A percentile compares a stretch with the other conserved stretches of the same genome.
phyloP scores from a whole-genome alignment of 1,284 basidiomycete genomes.

The Cutaneotrichosporon sp. region DNA sequence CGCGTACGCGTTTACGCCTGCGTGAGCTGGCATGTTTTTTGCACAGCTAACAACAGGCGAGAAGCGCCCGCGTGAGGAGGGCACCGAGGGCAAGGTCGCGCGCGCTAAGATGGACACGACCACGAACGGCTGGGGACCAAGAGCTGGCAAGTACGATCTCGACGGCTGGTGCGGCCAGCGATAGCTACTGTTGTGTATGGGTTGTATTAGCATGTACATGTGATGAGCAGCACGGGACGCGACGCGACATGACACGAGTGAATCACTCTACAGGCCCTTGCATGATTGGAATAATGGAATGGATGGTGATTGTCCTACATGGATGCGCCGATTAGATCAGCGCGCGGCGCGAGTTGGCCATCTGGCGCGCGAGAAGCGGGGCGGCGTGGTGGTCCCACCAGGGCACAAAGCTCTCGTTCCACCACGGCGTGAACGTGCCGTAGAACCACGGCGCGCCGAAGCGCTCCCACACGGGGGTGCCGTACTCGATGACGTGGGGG shows the following conservation, averaged over 20 bases:
- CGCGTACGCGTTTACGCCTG: not conserved
- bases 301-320: not conserved
- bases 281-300: not conserved
- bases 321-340: not conserved
- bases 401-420: slow-evolving; percentile 10
- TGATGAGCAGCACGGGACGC: not conserved
- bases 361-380: slow-evolving; percentile 1
- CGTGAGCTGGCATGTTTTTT: not conserved
- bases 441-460: slow-evolving; percentile 4
- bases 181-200: not conserved
- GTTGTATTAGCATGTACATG: slow-evolving; percentile 5
- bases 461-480: not conserved
- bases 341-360: not conserved
- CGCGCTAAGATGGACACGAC: not conserved
- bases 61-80: not conserved
- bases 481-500: not conserved
- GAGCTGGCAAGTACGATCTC: too few species aligned
- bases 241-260: not conserved
- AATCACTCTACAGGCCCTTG: not conserved
- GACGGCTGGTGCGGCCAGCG: too few species aligned
- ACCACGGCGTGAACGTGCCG: slow-evolving; percentile 6
- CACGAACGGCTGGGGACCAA: not conserved
- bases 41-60: not conserved
- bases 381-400: slow-evolving; percentile 10
- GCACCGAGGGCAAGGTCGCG: not conserved